phyloP scores from a whole-genome alignment of 805 yeast genomes.

The Clavispora carvajalis region DNA sequence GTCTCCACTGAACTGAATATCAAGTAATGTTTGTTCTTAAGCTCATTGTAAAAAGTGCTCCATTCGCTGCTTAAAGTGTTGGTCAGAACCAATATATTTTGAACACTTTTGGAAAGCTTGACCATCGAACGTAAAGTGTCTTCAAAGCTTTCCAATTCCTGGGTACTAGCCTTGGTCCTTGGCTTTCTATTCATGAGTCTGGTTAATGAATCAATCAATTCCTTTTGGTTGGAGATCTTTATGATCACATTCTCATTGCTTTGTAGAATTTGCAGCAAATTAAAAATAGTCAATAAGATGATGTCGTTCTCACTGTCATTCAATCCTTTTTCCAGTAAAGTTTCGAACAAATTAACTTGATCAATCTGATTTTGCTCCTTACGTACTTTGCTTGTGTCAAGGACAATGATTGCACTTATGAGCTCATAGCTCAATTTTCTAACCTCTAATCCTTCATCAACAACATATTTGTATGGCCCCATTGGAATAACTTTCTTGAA shows the following conservation, averaged over 20 bases:
- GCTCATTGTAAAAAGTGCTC: conserved; percentile 12
- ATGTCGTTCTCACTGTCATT: conserved; percentile 60
- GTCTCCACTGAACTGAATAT: conserved; percentile 10
- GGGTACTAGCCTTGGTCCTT: conserved; percentile 60
- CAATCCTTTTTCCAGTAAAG: conserved; percentile 45
- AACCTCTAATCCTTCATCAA: conserved; percentile 71
- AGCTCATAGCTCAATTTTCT: conserved; percentile 70
- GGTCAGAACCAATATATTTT: conserved; percentile 5
- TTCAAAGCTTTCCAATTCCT: conserved; percentile 54
- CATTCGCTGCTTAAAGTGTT: conserved; percentile 12
- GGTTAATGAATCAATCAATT: conserved; percentile 32
- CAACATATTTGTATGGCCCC: conserved; percentile 82
- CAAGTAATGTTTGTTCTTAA: conserved; percentile 14
- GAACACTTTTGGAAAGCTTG: conserved; percentile 22
- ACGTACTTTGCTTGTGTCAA: conserved; percentile 16
- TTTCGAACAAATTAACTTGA: conserved; percentile 31
- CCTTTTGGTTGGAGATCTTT: conserved; percentile 22
- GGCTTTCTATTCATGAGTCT: conserved; percentile 41
- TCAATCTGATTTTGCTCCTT: conserved; percentile 19
- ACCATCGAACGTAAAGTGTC: conserved; percentile 38
- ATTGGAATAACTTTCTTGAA: conserved; percentile 65
- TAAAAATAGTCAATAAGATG: conserved; percentile 46
- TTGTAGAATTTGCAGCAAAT: conserved; percentile 28
- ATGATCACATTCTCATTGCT: conserved; percentile 20
- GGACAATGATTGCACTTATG: conserved; percentile 46